These are phyloP conservation scores for Ogataea corticis DNA, from an alignment of 805 yeast species.

Conservation along the genomic window DNA sequence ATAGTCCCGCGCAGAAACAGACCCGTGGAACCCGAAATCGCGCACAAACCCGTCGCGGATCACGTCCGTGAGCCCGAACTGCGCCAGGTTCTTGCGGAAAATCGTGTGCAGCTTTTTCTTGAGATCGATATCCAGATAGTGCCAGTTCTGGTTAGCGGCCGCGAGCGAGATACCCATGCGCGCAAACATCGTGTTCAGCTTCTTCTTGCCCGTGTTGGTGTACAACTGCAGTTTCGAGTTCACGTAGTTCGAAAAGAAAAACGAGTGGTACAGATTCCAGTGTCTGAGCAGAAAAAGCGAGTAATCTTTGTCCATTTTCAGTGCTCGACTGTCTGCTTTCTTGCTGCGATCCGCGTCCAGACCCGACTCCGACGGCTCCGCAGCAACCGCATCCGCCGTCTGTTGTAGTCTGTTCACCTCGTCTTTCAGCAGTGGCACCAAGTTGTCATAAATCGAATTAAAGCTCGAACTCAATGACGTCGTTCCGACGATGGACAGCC, in stretches of 20 bases:
- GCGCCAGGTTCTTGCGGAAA: conserved; percentile 66
- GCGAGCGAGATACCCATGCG: conserved; percentile 91
- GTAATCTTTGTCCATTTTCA: conserved; percentile 80
- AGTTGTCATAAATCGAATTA: conserved; percentile 70
- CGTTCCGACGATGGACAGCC: conserved; percentile 90
- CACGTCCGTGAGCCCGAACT: conserved; percentile 80
- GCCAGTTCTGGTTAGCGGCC: conserved; percentile 91
- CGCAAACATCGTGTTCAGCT: conserved; percentile 88
- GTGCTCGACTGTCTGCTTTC: conserved; percentile 36
- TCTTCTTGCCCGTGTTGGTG: conserved; percentile 88
- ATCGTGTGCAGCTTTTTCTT: conserved; percentile 72
- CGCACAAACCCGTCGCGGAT: conserved; percentile 84
- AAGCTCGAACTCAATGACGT: conserved; percentile 73
- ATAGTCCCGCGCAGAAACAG: conserved; percentile 87
- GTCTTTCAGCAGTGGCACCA: conserved; percentile 74
- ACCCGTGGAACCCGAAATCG: conserved; percentile 84
- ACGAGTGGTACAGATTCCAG: conserved; percentile 90
- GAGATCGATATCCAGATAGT: conserved; percentile 78
- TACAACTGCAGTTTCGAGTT: conserved; percentile 84
- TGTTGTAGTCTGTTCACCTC: conserved; percentile 74
- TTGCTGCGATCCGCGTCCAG: conserved; percentile 26
- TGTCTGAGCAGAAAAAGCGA: conserved; percentile 84
- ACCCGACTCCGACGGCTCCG: conserved; percentile 8
- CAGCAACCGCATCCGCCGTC: conserved; percentile 21
- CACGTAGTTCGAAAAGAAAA: conserved; percentile 86